phyloP scores from a whole-genome alignment of 208 protist genomes.

The Acanthamoeba lugdunensis region DNA sequence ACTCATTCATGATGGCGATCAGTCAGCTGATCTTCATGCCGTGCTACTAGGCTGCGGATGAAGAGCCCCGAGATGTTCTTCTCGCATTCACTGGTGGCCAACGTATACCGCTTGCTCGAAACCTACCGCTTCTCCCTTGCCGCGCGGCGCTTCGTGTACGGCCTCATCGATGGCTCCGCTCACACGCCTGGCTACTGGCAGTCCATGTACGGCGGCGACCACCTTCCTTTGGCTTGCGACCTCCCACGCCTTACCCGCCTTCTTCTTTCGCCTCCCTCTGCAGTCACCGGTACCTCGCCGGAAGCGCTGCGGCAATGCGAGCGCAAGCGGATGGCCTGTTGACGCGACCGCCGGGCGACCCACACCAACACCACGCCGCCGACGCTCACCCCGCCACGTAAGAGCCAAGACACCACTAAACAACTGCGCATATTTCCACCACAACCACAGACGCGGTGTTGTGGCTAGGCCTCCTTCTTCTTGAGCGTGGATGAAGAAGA shows the following conservation, averaged over 20 bases:
- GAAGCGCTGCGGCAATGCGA: neutral
- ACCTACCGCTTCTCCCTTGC: conserved; percentile 20
- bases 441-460: no score
- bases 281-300: neutral
- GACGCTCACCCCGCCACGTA: no score
- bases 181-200: neutral
- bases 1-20: neutral
- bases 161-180: neutral
- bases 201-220: conserved; percentile 1
- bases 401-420: no score
- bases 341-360: neutral
- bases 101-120: conserved; percentile 45
- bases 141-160: conserved; percentile 54
- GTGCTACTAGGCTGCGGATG: neutral
- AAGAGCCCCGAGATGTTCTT: conserved; percentile 22
- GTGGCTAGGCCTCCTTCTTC: neutral
- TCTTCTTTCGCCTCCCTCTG: neutral
- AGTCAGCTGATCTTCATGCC: neutral
- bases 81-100: conserved; percentile 53
- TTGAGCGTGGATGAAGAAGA: neutral
- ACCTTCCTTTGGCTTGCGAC: neutral
- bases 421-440: no score
- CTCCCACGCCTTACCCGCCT: neutral
- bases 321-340: neutral
- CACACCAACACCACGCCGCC: neutral